Evolutionary conservation across 2,329 filamentous ascomycete genomes (phyloP).

Genomic region (Didymella glomerata): DNA sequence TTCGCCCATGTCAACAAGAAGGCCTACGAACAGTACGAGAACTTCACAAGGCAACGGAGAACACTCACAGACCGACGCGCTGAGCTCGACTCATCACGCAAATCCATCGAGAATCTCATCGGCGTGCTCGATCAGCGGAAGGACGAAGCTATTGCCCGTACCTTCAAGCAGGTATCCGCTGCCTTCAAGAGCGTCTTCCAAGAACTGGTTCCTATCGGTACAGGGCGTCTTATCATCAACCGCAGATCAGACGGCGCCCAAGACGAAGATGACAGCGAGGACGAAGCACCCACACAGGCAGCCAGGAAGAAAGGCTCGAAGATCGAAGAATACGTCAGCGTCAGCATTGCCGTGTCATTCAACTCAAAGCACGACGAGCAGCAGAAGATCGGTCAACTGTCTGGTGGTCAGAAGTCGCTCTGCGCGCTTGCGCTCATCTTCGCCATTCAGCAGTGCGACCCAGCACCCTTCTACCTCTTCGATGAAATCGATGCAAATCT

Average conservation of each 20-base stretch:
- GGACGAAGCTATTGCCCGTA: constrained; percentile 97
- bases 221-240: constrained; percentile 91
- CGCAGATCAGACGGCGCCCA: constrained; percentile 81
- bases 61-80: constrained; percentile 82
- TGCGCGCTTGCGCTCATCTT: constrained; percentile 98
- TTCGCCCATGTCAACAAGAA: constrained; percentile 99
- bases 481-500: constrained; percentile 99
- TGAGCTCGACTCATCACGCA: constrained; percentile 86
- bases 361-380: constrained; percentile 99
- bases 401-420: constrained; percentile 96
- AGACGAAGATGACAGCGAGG: constrained; percentile 62
- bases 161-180: constrained; percentile 95
- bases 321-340: constrained; percentile 97
- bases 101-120: constrained; percentile 90
- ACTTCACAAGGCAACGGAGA: constrained; percentile 91
- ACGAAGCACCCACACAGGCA: constrained; percentile 45
- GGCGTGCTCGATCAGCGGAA: constrained; percentile 92
- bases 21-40: constrained; percentile 98
- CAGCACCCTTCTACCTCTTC: constrained; percentile 98
- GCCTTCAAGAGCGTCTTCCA: constrained; percentile 95
- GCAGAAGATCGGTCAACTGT: constrained; percentile 95
- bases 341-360: constrained; percentile 97
- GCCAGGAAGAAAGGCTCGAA: constrained; percentile 33
- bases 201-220: constrained; percentile 91
- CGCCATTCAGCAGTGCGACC: constrained; percentile 97